Evolutionary conservation across 352 stramenopile species (phyloP), one percentile per base, ranked within the genome.

Genomic region (Globisporangium nodosum): DNA sequence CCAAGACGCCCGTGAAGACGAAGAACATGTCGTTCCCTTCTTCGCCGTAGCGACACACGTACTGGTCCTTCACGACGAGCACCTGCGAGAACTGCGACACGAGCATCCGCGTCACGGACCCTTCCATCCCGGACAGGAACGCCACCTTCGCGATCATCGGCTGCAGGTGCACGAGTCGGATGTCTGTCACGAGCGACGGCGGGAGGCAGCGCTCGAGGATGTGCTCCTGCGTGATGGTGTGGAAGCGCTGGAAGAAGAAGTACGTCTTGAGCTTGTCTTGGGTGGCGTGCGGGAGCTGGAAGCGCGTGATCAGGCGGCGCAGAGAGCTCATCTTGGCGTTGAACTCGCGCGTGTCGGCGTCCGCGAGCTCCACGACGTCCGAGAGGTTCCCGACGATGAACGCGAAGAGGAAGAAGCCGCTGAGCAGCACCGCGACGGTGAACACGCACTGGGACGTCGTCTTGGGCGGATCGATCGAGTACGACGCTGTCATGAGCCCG

Each of bases 11-110:
- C 1, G 71, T 72, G 42, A 81, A 85, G 1, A 85, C 64, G 53
- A 85, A 82, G 35, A 60, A 85, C 75, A 85, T 85, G 15, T 85
- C 75, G 55, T 59, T 71, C 0, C 72, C 75, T 47, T 77, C 64
- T 9, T 85, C 75, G 3, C 68, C 64, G 16, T 66, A 73, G 9
- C 59, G 61, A 33, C 64, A 82, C 5, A 82, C 65, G 18, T 69
- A 79, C 46, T 81, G 55, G 18, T 75, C 58, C 0, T 61, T 48
- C 0, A 78, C 54, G 5, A 81, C 63, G 3, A 85, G 57, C 2
- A 66, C 52, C 47, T 85, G 75, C 4, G 54, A 63, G 47, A 85
- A 78, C 24, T 77, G 71, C 0, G 69, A 69, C 13, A 85, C 75
- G 18, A 85, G 65, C 66, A 81, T 70, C 4, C 73, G 61, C 11